Evolutionary conservation across 352 stramenopile species (phyloP).

Genomic region (Globisporangium yorkense): DNA sequence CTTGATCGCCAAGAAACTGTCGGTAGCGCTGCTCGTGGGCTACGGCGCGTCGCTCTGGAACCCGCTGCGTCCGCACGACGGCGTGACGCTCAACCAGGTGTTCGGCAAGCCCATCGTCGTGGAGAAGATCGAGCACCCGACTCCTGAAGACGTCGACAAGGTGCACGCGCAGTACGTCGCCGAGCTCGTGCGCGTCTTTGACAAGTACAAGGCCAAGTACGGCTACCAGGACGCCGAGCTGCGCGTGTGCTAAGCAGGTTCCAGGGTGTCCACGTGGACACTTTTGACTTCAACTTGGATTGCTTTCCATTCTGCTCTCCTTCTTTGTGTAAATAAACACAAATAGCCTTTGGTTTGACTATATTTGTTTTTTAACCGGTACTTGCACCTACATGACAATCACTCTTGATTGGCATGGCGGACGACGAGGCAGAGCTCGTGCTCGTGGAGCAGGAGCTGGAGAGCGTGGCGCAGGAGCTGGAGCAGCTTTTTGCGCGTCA

Average conservation of each 20-base stretch:
- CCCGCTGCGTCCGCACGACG: conserved; percentile 52
- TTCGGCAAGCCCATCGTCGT: conserved; percentile 69
- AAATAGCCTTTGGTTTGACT: background rate
- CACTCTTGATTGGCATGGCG: conserved; percentile 5
- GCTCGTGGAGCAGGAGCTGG: conserved; percentile 50
- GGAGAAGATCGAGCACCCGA: conserved; percentile 52
- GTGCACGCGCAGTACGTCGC: conserved; percentile 59
- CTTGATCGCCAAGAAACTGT: conserved; percentile 62
- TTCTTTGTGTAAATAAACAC: background rate
- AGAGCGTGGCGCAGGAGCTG: conserved; percentile 51
- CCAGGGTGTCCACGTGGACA: too few species aligned
- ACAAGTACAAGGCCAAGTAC: conserved; percentile 82
- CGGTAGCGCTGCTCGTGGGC: conserved; percentile 50
- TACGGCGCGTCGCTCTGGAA: conserved; percentile 53
- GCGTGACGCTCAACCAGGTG: conserved; percentile 58
- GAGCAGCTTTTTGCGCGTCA: conserved; percentile 37
- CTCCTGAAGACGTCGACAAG: conserved; percentile 53
- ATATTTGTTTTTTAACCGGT: background rate
- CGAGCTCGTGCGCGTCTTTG: conserved; percentile 72
- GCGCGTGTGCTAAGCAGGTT: conserved; percentile 38
- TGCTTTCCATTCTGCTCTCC: too few species aligned
- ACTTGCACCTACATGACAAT: background rate
- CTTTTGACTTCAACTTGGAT: too few species aligned
- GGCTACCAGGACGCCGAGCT: conserved; percentile 53
- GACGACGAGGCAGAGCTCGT: conserved; percentile 33